Percentiles rank a stretch among this genome's conserved stretches.
phyloP scores from a whole-genome alignment of 139 green algal species.

The Tetradesmus lagerheimii region DNA sequence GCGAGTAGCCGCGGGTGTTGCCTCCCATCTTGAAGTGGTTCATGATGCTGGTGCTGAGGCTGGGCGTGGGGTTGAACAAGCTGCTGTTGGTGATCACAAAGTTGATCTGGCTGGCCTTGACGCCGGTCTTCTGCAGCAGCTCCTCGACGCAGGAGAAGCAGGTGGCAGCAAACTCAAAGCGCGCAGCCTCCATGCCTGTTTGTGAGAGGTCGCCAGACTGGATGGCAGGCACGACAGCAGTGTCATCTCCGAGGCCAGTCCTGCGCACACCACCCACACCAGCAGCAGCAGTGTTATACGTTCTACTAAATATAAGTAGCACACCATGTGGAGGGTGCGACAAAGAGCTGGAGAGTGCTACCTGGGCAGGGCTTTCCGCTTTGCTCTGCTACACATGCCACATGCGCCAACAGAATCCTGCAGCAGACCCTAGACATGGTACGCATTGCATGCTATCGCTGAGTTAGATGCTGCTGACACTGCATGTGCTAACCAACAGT shows the following conservation, averaged over 20 bases:
- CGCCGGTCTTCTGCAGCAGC: slow-evolving; percentile 69
- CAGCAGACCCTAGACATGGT: no score
- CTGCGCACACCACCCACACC: background rate
- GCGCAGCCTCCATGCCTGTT: slow-evolving; percentile 75
- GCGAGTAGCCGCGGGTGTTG: slow-evolving; percentile 94
- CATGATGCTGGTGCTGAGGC: slow-evolving; percentile 94
- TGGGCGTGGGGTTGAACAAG: slow-evolving; percentile 98
- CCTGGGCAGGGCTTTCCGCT: no score
- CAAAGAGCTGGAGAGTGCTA: no score
- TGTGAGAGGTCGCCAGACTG: background rate
- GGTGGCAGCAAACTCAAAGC: slow-evolving; percentile 90
- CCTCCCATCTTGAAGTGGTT: slow-evolving; percentile 94
- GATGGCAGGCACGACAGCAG: slow-evolving; percentile 27
- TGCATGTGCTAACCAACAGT: no score
- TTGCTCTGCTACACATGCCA: no score
- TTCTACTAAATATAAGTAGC: background rate
- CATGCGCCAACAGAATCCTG: no score
- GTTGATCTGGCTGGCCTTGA: slow-evolving; percentile 37
- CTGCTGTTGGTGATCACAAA: slow-evolving; percentile 92
- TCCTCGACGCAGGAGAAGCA: slow-evolving; percentile 80
- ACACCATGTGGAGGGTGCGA: no score
- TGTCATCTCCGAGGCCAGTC: slow-evolving; percentile 42
- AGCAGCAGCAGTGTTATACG: background rate
- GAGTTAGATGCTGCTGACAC: background rate
- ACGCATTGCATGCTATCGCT: no score